Base-by-base conservation (phyloP, 768 basidiomycete species). In the Pulveroboletus sp. region DNA sequence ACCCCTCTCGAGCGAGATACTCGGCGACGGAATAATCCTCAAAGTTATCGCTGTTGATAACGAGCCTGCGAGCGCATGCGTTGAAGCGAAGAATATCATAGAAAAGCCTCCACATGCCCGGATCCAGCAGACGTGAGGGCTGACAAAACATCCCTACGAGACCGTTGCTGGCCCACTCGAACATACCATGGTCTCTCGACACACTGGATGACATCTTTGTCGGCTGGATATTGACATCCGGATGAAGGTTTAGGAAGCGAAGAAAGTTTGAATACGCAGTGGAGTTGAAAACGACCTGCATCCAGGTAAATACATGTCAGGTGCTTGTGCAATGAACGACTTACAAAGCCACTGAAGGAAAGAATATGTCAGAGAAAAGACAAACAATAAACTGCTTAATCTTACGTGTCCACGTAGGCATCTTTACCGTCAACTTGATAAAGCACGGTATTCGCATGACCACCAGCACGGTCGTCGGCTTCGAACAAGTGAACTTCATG, bases 201-300 rank as follows among this genome's bases (percentile, higher is more conserved):
- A 92, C 79, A 54, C 80, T 79, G 66, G 90, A 90, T 0, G 87
- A 84, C 87, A 90, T 90, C 47, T 82, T 79, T 0, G 86, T 87
- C 4, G 76, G 73, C 34, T 80, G 56, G 24, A 82, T 74, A 5
- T 67, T 68, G 34, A 88, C 75, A 13, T 65, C 58, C 6, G 74
- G 68, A 40, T 77, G 71, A 24, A 72, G 62, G 14, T 70, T 65
- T 27, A 90, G 73, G 62, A 90, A 91, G 34, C 79, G 76, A 41
- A 87, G 74, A 61, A 90, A 87, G 64, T 90, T 89, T 19, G 87
- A 89, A 59, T 89, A n/a, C n/a, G 87, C 87, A 32, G 71, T 72
- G 0, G 86, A 83, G 60, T 90, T 89, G 65, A 85, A 80, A 7
- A 89, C 87, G 55, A 89, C 86, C 84, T 87, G 57, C n/a, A n/a